Conservation (phyloP, 2,329 filamentous ascomycete genomes). For the Periconia sp. region DNA sequence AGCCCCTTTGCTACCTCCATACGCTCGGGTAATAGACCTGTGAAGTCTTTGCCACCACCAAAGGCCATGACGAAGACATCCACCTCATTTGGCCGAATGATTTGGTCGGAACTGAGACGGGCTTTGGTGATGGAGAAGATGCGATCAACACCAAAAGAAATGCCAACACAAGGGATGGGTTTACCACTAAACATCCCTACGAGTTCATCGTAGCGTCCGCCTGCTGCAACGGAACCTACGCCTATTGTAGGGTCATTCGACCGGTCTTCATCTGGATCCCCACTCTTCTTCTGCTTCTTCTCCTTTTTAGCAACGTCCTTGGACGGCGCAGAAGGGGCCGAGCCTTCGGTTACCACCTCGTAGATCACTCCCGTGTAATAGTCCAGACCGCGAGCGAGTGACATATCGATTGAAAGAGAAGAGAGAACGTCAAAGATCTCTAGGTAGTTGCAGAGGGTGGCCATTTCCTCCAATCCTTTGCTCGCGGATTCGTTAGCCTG, state of each 20-base stretch:
- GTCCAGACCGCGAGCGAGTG: constrained; percentile 85
- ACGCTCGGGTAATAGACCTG: constrained; percentile 77
- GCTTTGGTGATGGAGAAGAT: constrained; percentile 93
- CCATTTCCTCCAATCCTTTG: constrained; percentile 79
- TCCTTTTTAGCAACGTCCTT: constrained; percentile 47
- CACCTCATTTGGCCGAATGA: constrained; percentile 69
- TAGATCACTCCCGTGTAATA: constrained; percentile 92
- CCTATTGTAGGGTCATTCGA: constrained; percentile 79
- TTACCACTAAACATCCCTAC: constrained; percentile 93
- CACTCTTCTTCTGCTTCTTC: constrained; percentile 24
- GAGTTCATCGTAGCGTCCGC: constrained; percentile 88
- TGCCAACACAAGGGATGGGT: constrained; percentile 86
- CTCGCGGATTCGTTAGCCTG: constrained; percentile 73
- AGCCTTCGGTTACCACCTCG: constrained; percentile 83
- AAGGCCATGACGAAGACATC: constrained; percentile 97
- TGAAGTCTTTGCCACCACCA: constrained; percentile 81
- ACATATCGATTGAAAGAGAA: constrained; percentile 84
- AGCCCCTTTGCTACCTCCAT: constrained; percentile 76
- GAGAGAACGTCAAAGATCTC: constrained; percentile 73
- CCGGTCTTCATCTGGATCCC: constrained; percentile 63
- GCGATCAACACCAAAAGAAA: constrained; percentile 92
- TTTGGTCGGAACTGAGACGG: constrained; percentile 61
- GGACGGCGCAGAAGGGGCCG: constrained; percentile 54
- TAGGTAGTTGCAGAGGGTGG: constrained; percentile 77
- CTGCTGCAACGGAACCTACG: constrained; percentile 85